A percentile compares a stretch with the other conserved stretches of the same genome.
phyloP scores from a whole-genome alignment of 2,329 filamentous ascomycete genomes.

The Paracorniculantispora psalliotae region DNA sequence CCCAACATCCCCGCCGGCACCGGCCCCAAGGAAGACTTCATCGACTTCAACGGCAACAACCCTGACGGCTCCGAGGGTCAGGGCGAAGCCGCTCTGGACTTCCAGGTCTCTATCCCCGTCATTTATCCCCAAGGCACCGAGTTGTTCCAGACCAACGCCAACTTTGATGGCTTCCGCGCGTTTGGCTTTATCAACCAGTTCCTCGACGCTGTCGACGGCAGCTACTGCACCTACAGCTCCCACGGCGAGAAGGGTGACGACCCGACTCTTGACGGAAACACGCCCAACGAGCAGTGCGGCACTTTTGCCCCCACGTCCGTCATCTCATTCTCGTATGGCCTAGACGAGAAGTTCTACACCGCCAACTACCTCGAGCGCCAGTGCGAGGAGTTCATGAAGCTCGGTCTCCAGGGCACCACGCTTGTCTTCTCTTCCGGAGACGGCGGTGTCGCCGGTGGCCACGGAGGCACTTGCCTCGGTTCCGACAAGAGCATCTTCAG shows the following conservation, averaged over 20 bases:
- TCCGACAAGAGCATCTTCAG: constrained; percentile 19
- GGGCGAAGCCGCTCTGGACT: constrained; percentile 43
- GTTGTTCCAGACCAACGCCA: constrained; percentile 27
- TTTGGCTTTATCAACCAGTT: constrained; percentile 39
- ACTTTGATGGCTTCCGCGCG: constrained; percentile 6
- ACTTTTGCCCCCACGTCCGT: constrained; percentile 19
- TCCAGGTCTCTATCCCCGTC: constrained; percentile 43
- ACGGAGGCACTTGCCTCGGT: constrained; percentile 14
- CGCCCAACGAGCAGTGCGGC: constrained; percentile 31
- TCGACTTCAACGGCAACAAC: constrained; percentile 21
- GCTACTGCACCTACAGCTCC: constrained; percentile 41
- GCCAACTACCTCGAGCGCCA: constrained; percentile 37
- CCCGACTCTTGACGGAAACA: constrained; percentile 41
- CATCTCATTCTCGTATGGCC: constrained; percentile 42
- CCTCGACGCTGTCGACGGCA: constrained; percentile 47
- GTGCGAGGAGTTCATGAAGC: constrained; percentile 41
- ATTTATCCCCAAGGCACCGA: constrained; percentile 46
- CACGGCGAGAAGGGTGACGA: constrained; percentile 42
- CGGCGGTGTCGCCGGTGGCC: constrained; percentile 28
- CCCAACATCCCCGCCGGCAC: constrained; percentile 33
- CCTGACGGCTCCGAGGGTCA: constrained; percentile 21
- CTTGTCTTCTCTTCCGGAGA: constrained; percentile 38
- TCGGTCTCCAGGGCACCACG: constrained; percentile 39
- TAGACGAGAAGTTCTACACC: constrained; percentile 39
- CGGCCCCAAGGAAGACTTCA: constrained; percentile 28